These are phyloP conservation scores for Ocimum tenuiflorum DNA, from an alignment of 257 asterid species.

Conservation along the genomic window DNA sequence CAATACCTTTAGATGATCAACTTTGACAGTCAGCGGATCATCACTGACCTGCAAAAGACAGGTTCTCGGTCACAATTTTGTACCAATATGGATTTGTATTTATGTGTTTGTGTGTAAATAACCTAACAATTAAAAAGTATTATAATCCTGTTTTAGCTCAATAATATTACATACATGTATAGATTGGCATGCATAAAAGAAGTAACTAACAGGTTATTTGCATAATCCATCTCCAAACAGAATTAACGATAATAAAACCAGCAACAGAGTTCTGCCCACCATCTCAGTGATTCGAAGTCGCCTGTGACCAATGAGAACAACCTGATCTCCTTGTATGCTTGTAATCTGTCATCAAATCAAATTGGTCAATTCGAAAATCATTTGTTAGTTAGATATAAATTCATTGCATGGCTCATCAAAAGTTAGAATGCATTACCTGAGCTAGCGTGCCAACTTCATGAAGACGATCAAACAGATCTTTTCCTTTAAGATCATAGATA, in stretches of 20 bases:
- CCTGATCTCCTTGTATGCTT: constrained; percentile 90
- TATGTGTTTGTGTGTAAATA: not conserved
- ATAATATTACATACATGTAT: not conserved
- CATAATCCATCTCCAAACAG: not conserved
- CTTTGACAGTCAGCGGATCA: constrained; percentile 89
- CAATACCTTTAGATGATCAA: constrained; percentile 91
- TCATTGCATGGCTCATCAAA: constrained; percentile 13
- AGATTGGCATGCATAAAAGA: not conserved
- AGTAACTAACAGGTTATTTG: not conserved
- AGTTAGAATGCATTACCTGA: too few relatives aligned
- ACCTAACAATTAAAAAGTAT: not conserved
- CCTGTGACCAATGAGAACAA: constrained; percentile 88
- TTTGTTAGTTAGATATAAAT: constrained; percentile 13
- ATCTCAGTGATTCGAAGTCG: constrained; percentile 87
- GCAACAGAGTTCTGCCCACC: constrained; percentile 46
- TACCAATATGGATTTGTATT: not conserved
- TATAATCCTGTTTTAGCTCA: too few relatives aligned
- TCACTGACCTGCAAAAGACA: constrained; percentile 74
- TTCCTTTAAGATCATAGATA: constrained; percentile 72
- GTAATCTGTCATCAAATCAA: constrained; percentile 60
- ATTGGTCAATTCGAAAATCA: constrained; percentile 25
- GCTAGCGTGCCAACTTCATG: constrained; percentile 95
- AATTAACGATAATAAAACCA: not conserved
- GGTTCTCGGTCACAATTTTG: constrained; percentile 21
- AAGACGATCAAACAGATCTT: constrained; percentile 72